Percentiles rank a stretch among this genome's conserved stretches.
These are phyloP conservation scores for Zoysia japonica DNA, from an alignment of 176 grass and related monocot genomes.

Conservation along the genomic window DNA sequence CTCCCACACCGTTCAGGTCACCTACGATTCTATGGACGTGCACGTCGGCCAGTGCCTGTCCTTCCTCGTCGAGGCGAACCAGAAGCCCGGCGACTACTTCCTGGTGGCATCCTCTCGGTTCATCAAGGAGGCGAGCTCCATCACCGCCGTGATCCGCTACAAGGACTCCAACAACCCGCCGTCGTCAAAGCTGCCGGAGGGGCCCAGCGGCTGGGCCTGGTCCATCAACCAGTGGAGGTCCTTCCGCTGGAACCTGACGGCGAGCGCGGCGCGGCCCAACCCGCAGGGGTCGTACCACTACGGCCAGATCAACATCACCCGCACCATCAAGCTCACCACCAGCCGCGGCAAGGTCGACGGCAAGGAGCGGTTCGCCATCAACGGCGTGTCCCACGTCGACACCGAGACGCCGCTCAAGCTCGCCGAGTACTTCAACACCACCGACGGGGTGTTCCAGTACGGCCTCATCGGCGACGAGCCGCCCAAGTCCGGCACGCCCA, in stretches of 20 bases:
- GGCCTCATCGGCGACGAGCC: constrained; percentile 72
- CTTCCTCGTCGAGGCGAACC: constrained; percentile 70
- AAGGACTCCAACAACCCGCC: constrained; percentile 61
- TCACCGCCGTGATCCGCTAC: constrained; percentile 62
- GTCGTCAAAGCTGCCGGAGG: constrained; percentile 53
- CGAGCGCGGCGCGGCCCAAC: constrained; percentile 91
- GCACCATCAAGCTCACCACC: constrained; percentile 77
- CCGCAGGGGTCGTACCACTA: constrained; percentile 99
- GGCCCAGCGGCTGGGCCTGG: constrained; percentile 77
- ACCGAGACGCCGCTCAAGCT: constrained; percentile 79
- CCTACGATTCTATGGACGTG: constrained; percentile 71
- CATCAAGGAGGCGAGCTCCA: constrained; percentile 53
- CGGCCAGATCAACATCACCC: constrained; percentile 88
- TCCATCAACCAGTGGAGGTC: constrained; percentile 90
- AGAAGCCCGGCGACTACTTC: constrained; percentile 71
- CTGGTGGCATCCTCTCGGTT: constrained; percentile 74
- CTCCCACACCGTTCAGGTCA: constrained; percentile 90
- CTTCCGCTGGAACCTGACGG: constrained; percentile 94
- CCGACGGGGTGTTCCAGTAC: constrained; percentile 74
- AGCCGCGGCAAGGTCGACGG: constrained; percentile 47
- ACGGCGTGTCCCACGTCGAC: constrained; percentile 82
- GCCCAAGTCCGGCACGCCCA: background rate
- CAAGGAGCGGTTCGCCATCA: constrained; percentile 68
- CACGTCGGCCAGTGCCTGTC: constrained; percentile 88
- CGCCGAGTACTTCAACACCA: constrained; percentile 81